These are phyloP conservation scores for Aspergillus avenaceus DNA, from an alignment of 495 filamentous ascomycete genomes.

Conservation along the genomic window DNA sequence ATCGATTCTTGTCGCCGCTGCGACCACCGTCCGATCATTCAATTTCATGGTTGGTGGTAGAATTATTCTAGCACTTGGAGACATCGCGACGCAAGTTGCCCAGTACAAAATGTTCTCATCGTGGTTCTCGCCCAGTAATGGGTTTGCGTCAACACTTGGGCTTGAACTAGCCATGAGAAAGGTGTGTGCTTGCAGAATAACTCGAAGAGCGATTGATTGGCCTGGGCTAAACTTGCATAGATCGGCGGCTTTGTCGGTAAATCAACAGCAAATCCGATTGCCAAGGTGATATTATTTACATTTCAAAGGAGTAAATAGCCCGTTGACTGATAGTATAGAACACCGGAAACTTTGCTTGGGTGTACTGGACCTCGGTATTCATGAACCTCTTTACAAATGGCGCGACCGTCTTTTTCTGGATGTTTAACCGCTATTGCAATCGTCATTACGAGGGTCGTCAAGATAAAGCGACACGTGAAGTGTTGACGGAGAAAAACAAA, in stretches of 20 bases:
- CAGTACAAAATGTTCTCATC: constrained; percentile 50
- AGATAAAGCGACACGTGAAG: constrained; percentile 37
- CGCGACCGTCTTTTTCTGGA: constrained; percentile 35
- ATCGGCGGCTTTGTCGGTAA: constrained; percentile 21
- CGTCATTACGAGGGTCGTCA: constrained; percentile 24
- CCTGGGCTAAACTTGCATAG: constrained; percentile 2
- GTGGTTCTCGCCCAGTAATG: constrained; percentile 43
- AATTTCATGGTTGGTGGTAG: constrained; percentile 43
- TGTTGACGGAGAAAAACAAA: constrained; percentile 41
- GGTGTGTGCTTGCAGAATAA: no score
- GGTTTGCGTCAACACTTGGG: constrained; percentile 40
- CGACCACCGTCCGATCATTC: constrained; percentile 35
- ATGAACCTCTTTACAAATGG: constrained; percentile 46
- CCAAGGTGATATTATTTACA: constrained; percentile 4
- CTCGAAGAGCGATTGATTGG: no score
- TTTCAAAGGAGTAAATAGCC: not conserved
- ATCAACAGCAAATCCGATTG: constrained; percentile 19
- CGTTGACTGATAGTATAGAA: constrained; percentile 17
- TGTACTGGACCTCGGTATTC: constrained; percentile 43
- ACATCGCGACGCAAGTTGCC: constrained; percentile 44
- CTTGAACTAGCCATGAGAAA: constrained; percentile 43
- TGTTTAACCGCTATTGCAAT: constrained; percentile 37
- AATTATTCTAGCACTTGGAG: constrained; percentile 38
- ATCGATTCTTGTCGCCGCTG: constrained; percentile 42
- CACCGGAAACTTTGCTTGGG: constrained; percentile 43